Base-by-base conservation (phyloP, 1,284 basidiomycete species). In the Austroboletus rostrupii region DNA sequence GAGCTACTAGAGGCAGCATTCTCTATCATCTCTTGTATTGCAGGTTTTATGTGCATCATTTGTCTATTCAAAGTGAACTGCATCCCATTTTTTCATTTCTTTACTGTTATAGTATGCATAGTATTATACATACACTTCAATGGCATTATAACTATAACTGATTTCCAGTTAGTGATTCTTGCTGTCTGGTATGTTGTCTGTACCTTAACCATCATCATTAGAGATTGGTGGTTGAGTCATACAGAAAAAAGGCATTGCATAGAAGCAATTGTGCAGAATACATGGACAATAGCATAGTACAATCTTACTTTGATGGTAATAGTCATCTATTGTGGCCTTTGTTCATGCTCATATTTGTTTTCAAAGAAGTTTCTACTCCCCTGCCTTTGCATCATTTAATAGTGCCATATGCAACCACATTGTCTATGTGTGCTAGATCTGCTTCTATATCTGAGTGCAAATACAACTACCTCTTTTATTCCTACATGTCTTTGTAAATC, bases 1-100 rank as follows among this genome's bases (percentile, higher is more conserved):
- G 96, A 99, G 70, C 79, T 99, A 6, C 76, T 99, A 20, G 96
- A 96, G 14, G 96, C 96, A 1, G 95, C 96, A 1, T 83, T 91
- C 2, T 99, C 98, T 72, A 96, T 98, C 66, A 86, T 94, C 19
- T 92, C 92, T 3, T 93, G 95, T 61, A 94, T 99, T 36, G 94
- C 91, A 3, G 96, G 96, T 7, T 90, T 89, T 16, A 97, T 99
- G 84, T 95, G 93, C 62, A 86, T 99, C 66, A 91, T 98, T 66
- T 87, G 87, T 53, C 93, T 94, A 0, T 99, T 99, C 72, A 79
- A 82, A 55, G 92, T 98, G 16, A 78, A 87, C 29, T 80, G 77
- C 0, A 75, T 77, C 35, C 85, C 91, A 0, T 98, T 99, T 70
- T 71, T 97, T 14, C 85, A 97, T 17, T 98, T 98, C 76, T 97